Evolutionary conservation across 164 flowering plant species (phyloP).

Genomic region (Magnolia officinalis): DNA sequence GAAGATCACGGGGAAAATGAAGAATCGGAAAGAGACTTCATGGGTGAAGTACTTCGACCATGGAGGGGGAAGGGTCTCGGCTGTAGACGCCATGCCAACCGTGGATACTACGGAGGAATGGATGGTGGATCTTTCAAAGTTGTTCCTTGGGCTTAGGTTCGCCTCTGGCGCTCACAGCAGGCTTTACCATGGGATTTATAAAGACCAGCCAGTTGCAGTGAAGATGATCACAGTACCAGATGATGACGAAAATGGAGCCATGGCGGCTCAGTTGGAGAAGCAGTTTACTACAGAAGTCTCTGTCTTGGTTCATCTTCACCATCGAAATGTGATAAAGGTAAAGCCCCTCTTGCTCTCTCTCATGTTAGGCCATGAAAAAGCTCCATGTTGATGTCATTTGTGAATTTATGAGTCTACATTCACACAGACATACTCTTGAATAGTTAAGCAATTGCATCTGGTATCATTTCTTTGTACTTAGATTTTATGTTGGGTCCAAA

Average conservation of each 20-base stretch:
- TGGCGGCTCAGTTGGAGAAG: conserved; percentile 60
- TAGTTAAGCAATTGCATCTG: too few species aligned
- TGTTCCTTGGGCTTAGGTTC: conserved; percentile 65
- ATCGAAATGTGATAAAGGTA: conserved; percentile 78
- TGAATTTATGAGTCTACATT: neutral
- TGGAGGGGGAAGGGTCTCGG: conserved; percentile 54
- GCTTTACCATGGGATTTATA: conserved; percentile 79
- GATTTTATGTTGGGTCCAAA: too few species aligned
- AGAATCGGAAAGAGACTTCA: conserved; percentile 46
- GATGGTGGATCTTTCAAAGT: conserved; percentile 64
- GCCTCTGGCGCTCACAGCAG: conserved; percentile 85
- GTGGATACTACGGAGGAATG: conserved; percentile 62
- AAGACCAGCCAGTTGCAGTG: conserved; percentile 74
- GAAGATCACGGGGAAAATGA: conserved; percentile 37
- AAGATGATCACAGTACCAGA: conserved; percentile 71
- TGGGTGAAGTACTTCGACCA: conserved; percentile 82
- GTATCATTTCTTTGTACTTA: too few species aligned
- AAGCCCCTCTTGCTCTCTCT: neutral
- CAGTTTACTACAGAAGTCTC: conserved; percentile 70
- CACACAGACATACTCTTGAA: too few species aligned
- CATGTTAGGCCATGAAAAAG: too few species aligned
- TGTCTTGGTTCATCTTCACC: conserved; percentile 66
- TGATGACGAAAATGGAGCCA: conserved; percentile 68
- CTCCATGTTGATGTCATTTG: neutral
- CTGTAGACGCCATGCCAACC: conserved; percentile 42